phyloP scores from a whole-genome alignment of 176 grass and related monocot genomes.

The Triticum dicoccoides region DNA sequence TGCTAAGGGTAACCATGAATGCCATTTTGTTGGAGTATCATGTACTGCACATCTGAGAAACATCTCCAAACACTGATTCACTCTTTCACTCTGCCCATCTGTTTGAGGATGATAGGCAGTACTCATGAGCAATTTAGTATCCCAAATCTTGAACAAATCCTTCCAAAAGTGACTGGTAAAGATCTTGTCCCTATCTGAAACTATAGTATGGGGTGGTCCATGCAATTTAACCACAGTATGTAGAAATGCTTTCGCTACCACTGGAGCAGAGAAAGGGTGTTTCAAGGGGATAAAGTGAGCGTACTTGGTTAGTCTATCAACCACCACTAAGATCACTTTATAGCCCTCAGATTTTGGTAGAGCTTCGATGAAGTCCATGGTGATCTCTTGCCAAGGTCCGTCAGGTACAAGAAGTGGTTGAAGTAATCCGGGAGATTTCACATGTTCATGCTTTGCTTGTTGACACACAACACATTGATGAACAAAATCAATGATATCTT shows the following conservation, averaged over 20 bases:
- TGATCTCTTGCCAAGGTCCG: background rate
- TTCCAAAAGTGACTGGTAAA: background rate
- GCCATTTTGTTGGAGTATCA: background rate
- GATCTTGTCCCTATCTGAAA: background rate
- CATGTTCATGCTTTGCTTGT: background rate
- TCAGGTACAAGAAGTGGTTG: background rate
- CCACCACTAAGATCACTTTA: background rate
- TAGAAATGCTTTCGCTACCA: background rate
- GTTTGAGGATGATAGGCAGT: no score
- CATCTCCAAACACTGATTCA: no score
- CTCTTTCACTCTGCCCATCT: no score
- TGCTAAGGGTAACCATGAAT: no score
- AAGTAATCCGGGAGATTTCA: background rate
- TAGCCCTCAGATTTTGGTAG: background rate
- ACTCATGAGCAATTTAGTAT: no score
- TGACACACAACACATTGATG: no score
- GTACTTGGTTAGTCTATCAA: background rate
- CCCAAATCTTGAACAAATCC: no score
- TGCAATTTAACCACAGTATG: background rate
- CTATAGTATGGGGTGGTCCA: background rate
- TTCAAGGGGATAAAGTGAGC: background rate
- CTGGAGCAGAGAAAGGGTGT: background rate
- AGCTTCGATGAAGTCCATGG: background rate
- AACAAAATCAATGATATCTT: background rate
- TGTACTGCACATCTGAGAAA: no score